Evolutionary conservation across 768 basidiomycete species (phyloP).

Genomic region (Hericium coralloides): DNA sequence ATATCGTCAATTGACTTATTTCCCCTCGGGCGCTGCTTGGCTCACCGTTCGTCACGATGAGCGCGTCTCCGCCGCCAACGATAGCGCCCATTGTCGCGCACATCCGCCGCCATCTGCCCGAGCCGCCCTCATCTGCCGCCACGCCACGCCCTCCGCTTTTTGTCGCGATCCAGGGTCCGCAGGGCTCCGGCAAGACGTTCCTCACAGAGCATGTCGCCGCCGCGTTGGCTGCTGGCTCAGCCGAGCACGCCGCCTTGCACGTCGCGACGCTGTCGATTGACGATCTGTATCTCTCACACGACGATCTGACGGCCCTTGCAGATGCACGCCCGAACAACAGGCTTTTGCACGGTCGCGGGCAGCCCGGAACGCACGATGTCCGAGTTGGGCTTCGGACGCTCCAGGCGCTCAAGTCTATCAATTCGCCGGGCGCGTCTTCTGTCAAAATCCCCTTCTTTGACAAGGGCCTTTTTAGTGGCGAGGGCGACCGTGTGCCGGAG

Average conservation of each 20-base stretch:
- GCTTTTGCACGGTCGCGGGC: conserved; percentile 78
- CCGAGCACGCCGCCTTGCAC: conserved; percentile 38
- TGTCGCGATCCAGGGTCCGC: conserved; percentile 86
- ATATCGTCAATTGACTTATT: neutral
- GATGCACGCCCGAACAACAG: conserved; percentile 44
- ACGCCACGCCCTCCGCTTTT: conserved; percentile 50
- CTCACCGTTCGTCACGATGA: neutral
- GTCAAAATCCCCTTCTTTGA: conserved; percentile 76
- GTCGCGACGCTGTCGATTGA: conserved; percentile 69
- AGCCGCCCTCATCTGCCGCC: conserved; percentile 11
- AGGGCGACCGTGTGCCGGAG: conserved; percentile 68
- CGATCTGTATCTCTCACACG: conserved; percentile 79
- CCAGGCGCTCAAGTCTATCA: conserved; percentile 35
- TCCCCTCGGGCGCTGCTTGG: neutral
- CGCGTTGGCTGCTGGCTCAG: conserved; percentile 17
- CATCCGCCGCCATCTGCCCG: conserved; percentile 26
- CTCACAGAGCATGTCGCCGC: conserved; percentile 50
- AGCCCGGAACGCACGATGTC: conserved; percentile 88
- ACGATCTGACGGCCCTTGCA: conserved; percentile 48
- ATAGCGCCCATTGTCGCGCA: conserved; percentile 30
- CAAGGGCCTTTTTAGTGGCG: conserved; percentile 71
- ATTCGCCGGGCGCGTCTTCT: conserved; percentile 11
- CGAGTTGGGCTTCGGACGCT: conserved; percentile 50
- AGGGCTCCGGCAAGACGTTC: conserved; percentile 90
- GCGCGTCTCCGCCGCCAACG: conserved; percentile 22